These are phyloP conservation scores for Achaetomium macrosporum DNA, from an alignment of 2,329 filamentous ascomycete genomes.

Conservation along the genomic window DNA sequence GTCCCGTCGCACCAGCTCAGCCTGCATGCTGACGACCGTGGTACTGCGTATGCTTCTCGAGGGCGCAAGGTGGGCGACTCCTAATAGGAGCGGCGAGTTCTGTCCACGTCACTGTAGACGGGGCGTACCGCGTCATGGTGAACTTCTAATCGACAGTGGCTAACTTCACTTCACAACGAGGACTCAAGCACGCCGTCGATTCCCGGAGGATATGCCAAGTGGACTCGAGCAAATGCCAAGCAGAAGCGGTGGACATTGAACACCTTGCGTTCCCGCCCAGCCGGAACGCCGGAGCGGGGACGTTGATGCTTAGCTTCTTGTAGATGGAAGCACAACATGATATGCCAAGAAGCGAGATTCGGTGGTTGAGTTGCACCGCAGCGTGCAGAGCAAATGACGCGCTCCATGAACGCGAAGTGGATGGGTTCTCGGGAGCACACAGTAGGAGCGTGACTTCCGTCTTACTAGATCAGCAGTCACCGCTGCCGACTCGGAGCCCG, in stretches of 20 bases:
- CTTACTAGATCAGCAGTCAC: too few relatives aligned
- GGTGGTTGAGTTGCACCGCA: neutral
- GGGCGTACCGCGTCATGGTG: too few relatives aligned
- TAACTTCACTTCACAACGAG: too few relatives aligned
- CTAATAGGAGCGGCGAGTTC: conserved; percentile 1
- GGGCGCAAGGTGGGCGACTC: neutral
- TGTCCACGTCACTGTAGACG: neutral
- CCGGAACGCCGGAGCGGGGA: neutral
- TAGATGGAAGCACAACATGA: neutral
- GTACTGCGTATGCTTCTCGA: neutral
- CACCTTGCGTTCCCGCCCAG: neutral
- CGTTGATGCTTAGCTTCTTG: neutral
- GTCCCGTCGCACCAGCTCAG: neutral
- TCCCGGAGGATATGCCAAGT: too few relatives aligned
- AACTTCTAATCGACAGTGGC: too few relatives aligned
- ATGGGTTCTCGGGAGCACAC: neutral
- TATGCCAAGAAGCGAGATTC: conserved; percentile 3
- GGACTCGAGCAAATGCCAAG: too few relatives aligned
- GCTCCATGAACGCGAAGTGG: neutral
- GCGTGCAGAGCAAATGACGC: conserved; percentile 5
- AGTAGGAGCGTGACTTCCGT: neutral
- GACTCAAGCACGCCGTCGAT: too few relatives aligned
- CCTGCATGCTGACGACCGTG: neutral
- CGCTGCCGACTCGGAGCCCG: too few relatives aligned
- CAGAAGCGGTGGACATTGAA: too few relatives aligned